Conservation (phyloP, 108 stramenopile species). For the Bacterosira constricta region DNA sequence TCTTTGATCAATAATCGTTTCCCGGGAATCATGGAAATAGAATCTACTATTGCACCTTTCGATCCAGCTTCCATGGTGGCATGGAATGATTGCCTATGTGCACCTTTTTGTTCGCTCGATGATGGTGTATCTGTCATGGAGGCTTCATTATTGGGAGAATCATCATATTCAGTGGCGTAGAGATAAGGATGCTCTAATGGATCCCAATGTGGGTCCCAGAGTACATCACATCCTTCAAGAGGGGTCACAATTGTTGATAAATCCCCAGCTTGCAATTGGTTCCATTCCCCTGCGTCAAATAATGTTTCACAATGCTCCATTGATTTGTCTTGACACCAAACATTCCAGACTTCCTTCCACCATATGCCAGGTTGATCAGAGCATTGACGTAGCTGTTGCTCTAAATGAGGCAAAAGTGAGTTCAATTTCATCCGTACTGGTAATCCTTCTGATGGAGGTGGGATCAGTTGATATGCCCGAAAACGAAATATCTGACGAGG, state of each 20-base stretch:
- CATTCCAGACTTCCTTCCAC: constrained; percentile 43
- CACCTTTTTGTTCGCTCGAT: not conserved
- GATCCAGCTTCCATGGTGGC: constrained; percentile 82
- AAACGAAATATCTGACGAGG: constrained; percentile 84
- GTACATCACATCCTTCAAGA: constrained; percentile 67
- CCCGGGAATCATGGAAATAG: constrained; percentile 75
- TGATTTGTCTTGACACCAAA: constrained; percentile 10
- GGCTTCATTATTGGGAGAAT: not conserved
- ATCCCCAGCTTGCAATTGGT: constrained; percentile 18
- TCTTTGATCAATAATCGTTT: constrained; percentile 73
- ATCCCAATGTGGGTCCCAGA: constrained; percentile 69
- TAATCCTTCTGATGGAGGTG: constrained; percentile 18
- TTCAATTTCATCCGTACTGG: constrained; percentile 63
- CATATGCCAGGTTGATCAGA: constrained; percentile 29
- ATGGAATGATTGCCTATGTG: constrained; percentile 38
- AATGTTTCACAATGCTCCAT: too few species aligned
- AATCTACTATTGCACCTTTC: constrained; percentile 69
- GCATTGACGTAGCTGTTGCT: constrained; percentile 44
- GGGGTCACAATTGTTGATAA: constrained; percentile 17
- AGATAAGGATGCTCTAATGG: constrained; percentile 66
- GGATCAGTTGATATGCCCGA: constrained; percentile 64
- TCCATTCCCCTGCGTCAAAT: constrained; percentile 10
- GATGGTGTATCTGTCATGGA: not conserved
- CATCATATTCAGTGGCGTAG: constrained; percentile 26
- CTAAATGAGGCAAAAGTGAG: constrained; percentile 62